Conservation (phyloP, 352 stramenopile genomes). For the Pythium apleroticum region DNA sequence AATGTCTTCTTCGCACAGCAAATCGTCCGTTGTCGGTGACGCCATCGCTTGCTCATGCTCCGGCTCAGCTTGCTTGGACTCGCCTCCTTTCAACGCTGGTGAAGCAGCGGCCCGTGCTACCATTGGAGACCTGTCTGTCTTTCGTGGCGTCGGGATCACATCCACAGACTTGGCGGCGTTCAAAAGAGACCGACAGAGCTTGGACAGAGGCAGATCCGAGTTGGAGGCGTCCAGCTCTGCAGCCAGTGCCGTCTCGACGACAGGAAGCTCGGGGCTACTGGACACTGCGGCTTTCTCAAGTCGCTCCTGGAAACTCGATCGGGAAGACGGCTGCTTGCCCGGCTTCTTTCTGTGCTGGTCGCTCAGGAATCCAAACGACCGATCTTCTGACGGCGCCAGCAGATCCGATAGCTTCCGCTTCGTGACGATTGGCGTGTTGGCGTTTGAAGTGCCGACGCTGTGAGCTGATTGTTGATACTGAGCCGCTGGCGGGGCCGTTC, state of each 20-base stretch:
- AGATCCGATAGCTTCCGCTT: constrained; percentile 25
- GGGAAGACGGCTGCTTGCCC: constrained; percentile 11
- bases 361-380: background rate
- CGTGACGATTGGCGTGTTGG: background rate
- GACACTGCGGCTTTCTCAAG: constrained; percentile 29
- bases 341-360: constrained; percentile 6
- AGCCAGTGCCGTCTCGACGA: constrained; percentile 38
- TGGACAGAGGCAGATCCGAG: constrained; percentile 31
- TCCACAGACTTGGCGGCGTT: constrained; percentile 48
- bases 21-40: constrained; percentile 44
- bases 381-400: background rate
- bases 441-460: background rate
- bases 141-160: constrained; percentile 28
- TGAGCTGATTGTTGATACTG: constrained; percentile 3
- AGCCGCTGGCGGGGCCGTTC: constrained; percentile 45
- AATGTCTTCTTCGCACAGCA: constrained; percentile 74
- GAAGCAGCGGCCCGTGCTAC: background rate
- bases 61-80: background rate
- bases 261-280: constrained; percentile 23
- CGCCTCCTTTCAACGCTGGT: background rate
- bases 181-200: constrained; percentile 57
- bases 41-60: constrained; percentile 6
- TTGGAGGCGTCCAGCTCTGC: constrained; percentile 23
- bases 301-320: constrained; percentile 40
- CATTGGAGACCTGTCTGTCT: constrained; percentile 5